A percentile compares a stretch with the other conserved stretches of the same genome.
Evolutionary conservation across 2,329 filamentous ascomycete genomes (phyloP).

Genomic region (Myriosclerotinia duriaeana): DNA sequence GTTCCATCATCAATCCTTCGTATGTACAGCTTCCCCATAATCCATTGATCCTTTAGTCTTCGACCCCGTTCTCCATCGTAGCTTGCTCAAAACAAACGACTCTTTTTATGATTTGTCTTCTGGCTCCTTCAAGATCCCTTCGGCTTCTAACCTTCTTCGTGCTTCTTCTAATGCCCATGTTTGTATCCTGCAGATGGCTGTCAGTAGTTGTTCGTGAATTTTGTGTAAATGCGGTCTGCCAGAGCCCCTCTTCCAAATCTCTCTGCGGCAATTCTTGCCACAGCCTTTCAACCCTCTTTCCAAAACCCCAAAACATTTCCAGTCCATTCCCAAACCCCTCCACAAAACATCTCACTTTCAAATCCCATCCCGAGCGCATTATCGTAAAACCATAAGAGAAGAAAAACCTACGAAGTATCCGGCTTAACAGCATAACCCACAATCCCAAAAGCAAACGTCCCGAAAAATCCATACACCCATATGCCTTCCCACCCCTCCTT

Average conservation of each 20-base stretch:
- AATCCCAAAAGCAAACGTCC: conserved; percentile 68
- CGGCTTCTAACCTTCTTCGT: conserved; percentile 87
- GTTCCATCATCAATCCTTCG: conserved; percentile 4
- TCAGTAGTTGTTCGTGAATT: conserved; percentile 1
- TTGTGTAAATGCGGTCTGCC: background rate
- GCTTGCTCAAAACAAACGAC: background rate
- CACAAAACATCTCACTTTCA: background rate
- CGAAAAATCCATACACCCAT: conserved; percentile 82
- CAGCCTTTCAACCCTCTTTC: conserved; percentile 16
- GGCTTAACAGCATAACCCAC: conserved; percentile 95
- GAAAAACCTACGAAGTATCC: conserved; percentile 84
- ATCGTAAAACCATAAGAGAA: conserved; percentile 22
- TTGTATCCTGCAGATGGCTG: conserved; percentile 70
- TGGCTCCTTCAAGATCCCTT: conserved; percentile 88
- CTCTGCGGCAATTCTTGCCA: background rate
- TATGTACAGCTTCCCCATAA: conserved; percentile 27
- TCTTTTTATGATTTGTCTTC: conserved; percentile 41
- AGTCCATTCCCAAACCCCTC: conserved; percentile 6
- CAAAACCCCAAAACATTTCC: background rate
- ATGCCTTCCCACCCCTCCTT: conserved; percentile 94
- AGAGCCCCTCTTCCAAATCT: background rate
- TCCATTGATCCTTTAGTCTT: background rate
- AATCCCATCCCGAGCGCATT: background rate
- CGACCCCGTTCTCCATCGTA: background rate
- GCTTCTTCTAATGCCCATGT: conserved; percentile 99